Evolutionary conservation across 768 basidiomycete genomes (phyloP).

Genomic region (Nidularia sp.): DNA sequence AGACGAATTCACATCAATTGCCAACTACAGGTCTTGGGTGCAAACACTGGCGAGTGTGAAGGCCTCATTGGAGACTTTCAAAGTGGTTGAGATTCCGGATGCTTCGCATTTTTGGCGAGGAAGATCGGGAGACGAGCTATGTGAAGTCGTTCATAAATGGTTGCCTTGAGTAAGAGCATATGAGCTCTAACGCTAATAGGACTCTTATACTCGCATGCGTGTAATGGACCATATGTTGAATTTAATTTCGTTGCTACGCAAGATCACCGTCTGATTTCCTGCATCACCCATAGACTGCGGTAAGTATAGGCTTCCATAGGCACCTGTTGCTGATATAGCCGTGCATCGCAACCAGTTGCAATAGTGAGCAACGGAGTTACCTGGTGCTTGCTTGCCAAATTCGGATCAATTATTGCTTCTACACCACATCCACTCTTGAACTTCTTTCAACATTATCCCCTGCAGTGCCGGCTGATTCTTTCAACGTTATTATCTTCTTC

Average conservation of each 20-base stretch:
- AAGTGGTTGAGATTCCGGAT: conserved; percentile 35
- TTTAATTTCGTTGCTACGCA: no score
- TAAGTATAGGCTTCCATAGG: no score
- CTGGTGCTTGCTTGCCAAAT: no score
- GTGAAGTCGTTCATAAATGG: conserved; percentile 24
- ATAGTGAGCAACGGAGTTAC: no score
- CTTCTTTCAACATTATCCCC: conserved; percentile 8
- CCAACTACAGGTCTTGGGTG: conserved; percentile 60
- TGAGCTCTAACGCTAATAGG: no score
- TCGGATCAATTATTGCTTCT: conserved; percentile 8
- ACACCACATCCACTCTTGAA: conserved; percentile 5
- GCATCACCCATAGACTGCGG: no score
- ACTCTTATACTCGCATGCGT: no score
- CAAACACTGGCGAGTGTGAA: no score
- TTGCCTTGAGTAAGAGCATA: conserved; percentile 19
- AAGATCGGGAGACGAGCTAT: conserved; percentile 19
- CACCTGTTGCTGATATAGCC: no score
- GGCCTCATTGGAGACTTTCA: conserved; percentile 9
- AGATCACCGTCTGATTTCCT: no score
- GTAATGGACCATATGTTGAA: no score
- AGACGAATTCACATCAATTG: conserved; percentile 66
- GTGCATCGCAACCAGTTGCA: no score
- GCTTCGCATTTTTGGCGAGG: conserved; percentile 71
- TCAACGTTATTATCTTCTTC: conserved; percentile 6
- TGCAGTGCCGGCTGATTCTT: conserved; percentile 10